phyloP scores from a whole-genome alignment of 768 basidiomycete species.

The Naganishia friedmannii region DNA sequence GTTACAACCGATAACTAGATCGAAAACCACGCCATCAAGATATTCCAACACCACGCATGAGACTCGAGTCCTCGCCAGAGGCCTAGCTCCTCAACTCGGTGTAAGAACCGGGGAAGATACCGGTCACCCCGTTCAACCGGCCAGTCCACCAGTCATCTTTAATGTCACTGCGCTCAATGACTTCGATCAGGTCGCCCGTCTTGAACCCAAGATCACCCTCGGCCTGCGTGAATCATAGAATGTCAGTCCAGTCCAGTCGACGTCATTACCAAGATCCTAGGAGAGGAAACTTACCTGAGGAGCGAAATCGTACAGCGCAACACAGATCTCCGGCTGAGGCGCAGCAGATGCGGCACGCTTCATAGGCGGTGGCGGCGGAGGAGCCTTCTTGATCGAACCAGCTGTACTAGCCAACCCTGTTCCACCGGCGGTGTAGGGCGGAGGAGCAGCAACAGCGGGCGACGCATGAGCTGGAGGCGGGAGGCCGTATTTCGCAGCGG shows the following conservation, averaged over 20 bases:
- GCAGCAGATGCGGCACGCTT: slow-evolving; percentile 79
- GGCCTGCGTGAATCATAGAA: slow-evolving; percentile 56
- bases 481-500: slow-evolving; percentile 37
- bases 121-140: slow-evolving; percentile 62
- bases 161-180: slow-evolving; percentile 64
- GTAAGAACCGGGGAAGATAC: slow-evolving; percentile 65
- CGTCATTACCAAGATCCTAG: background rate
- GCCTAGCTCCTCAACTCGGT: slow-evolving; percentile 39
- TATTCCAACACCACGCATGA: background rate
- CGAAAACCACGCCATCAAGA: background rate
- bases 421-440: slow-evolving; percentile 57
- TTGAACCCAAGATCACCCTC: slow-evolving; percentile 79
- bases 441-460: slow-evolving; percentile 53
- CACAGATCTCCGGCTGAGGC: slow-evolving; percentile 69
- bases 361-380: slow-evolving; percentile 87
- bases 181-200: slow-evolving; percentile 71
- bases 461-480: slow-evolving; percentile 39
- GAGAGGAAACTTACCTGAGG: slow-evolving; percentile 65
- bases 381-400: slow-evolving; percentile 66
- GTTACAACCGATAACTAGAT: slow-evolving; percentile 7
- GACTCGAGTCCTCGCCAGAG: background rate
- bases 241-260: background rate
- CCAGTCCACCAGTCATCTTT: slow-evolving; percentile 89
- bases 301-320: slow-evolving; percentile 89
- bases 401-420: slow-evolving; percentile 48